These are phyloP conservation scores for Penicillium rolfsii DNA, from an alignment of 2,329 filamentous ascomycete species.

Conservation along the genomic window DNA sequence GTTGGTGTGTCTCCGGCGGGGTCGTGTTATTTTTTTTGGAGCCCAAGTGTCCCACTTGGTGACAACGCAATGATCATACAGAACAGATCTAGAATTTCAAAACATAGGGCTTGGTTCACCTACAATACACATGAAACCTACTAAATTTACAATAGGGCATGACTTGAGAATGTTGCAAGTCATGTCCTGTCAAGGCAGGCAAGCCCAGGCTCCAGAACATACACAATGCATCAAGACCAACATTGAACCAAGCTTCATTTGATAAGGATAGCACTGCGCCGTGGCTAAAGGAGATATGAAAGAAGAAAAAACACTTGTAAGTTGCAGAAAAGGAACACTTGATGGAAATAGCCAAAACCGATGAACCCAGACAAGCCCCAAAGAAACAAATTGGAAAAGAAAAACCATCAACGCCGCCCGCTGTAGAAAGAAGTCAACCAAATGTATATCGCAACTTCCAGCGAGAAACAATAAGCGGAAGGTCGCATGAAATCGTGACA, in stretches of 20 bases:
- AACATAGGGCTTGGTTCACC: background rate
- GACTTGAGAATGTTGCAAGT: background rate
- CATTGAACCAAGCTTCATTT: conserved; percentile 13
- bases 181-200: background rate
- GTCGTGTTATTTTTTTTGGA: background rate
- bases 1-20: conserved; percentile 1
- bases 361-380: conserved; percentile 12
- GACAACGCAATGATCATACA: too few relatives aligned
- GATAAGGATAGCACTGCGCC: conserved; percentile 9
- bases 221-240: conserved; percentile 12
- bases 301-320: background rate
- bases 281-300: background rate
- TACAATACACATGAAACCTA: background rate
- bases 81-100: background rate
- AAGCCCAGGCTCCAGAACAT: background rate
- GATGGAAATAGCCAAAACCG: conserved; percentile 4
- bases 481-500: conserved; percentile 14
- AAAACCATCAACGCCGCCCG: conserved; percentile 30
- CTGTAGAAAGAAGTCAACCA: conserved; percentile 22
- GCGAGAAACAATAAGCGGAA: conserved; percentile 1
- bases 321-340: conserved; percentile 5
- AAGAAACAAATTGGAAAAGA: conserved; percentile 8
- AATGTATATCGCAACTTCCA: conserved; percentile 24
- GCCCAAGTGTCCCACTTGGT: background rate
- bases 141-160: background rate